phyloP scores from a whole-genome alignment of 306 rosid species.

The Dryas drummondii region DNA sequence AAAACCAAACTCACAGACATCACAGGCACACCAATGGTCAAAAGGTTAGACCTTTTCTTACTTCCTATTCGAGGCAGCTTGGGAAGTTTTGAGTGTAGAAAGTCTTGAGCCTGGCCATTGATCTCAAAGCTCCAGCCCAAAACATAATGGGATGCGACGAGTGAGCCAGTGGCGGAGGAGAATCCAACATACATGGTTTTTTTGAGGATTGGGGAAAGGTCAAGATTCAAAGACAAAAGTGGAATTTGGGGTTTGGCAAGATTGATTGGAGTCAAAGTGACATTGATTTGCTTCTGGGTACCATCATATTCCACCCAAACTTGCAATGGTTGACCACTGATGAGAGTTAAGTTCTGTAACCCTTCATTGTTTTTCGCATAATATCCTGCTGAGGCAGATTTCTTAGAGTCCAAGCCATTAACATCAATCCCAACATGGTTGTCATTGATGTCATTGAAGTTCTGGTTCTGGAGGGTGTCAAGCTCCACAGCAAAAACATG shows the following conservation, averaged over 20 bases:
- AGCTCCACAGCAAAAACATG: slow-evolving; percentile 21
- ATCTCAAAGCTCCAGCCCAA: slow-evolving; percentile 26
- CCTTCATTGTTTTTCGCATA: too few relatives aligned
- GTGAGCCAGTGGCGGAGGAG: slow-evolving; percentile 5
- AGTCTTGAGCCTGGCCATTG: slow-evolving; percentile 20
- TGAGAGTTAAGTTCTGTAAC: too few relatives aligned
- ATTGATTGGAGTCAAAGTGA: too few relatives aligned
- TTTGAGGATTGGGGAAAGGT: too few relatives aligned
- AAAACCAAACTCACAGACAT: background rate
- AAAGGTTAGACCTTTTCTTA: background rate
- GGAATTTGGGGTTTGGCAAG: too few relatives aligned
- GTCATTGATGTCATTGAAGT: background rate
- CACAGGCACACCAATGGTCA: background rate
- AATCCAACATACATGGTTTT: slow-evolving; percentile 20
- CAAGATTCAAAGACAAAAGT: too few relatives aligned
- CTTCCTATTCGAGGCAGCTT: background rate
- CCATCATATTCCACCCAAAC: too few relatives aligned
- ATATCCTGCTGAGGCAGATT: too few relatives aligned
- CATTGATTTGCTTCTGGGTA: too few relatives aligned
- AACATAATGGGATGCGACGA: slow-evolving; percentile 9
- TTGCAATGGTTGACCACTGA: too few relatives aligned
- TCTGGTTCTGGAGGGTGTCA: background rate
- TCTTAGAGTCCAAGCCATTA: slow-evolving; percentile 5
- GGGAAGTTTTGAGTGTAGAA: slow-evolving; percentile 13
- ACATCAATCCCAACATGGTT: slow-evolving; percentile 24